These are phyloP conservation scores for Leishmania martiniquensis DNA, from an alignment of 208 protist genomes.

Conservation along the genomic window DNA sequence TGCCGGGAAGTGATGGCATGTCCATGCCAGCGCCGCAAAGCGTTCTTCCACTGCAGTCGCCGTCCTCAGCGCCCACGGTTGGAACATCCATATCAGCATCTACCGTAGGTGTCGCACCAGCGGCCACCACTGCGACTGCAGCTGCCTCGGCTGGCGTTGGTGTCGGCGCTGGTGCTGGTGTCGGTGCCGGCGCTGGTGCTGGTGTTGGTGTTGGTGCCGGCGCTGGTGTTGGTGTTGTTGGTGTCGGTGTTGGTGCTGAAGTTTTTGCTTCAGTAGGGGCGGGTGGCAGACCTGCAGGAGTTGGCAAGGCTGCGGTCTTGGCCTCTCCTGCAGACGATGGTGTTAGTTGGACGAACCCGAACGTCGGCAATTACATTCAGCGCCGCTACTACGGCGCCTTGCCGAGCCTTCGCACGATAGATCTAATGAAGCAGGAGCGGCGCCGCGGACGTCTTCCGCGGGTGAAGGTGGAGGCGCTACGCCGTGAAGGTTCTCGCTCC, in stretches of 20 bases:
- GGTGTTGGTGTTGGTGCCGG: not conserved
- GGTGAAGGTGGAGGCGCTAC: slow-evolving; percentile 64
- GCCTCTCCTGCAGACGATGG: slow-evolving; percentile 10
- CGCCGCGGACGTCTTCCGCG: slow-evolving; percentile 39
- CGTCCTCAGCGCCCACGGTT: not conserved
- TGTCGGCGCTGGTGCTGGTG: not conserved
- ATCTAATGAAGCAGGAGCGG: slow-evolving; percentile 51
- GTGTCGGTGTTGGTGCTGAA: not conserved
- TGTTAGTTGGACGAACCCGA: slow-evolving; percentile 79
- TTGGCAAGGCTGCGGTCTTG: not conserved
- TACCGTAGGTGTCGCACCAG: not conserved
- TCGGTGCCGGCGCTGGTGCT: not conserved
- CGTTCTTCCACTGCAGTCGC: not conserved
- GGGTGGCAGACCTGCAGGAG: not conserved
- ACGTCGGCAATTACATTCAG: slow-evolving; percentile 89
- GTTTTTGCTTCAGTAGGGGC: not conserved
- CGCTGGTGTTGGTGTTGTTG: not conserved
- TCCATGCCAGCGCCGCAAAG: not conserved
- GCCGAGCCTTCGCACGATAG: slow-evolving; percentile 81
- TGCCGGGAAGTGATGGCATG: not conserved
- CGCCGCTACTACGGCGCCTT: slow-evolving; percentile 85
- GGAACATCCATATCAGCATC: not conserved
- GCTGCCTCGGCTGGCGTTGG: not conserved
- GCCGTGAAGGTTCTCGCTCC: slow-evolving; percentile 20
- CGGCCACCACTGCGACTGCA: not conserved